Evolutionary conservation across 805 yeast species (phyloP).

Genomic region (Schwanniomyces occidentalis): DNA sequence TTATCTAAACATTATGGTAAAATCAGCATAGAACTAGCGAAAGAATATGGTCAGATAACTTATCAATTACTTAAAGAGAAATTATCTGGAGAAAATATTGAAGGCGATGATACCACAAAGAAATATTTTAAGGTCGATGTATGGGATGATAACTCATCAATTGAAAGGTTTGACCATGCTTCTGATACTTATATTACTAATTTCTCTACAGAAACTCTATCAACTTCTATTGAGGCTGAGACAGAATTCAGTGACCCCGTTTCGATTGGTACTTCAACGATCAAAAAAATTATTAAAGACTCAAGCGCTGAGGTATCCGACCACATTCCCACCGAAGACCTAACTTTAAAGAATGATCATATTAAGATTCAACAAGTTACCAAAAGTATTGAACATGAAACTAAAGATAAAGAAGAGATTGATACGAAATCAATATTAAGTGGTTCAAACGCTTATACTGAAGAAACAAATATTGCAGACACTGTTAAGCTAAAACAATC

Average conservation of each 20-base stretch:
- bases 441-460: conserved; percentile 8
- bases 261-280: conserved; percentile 3
- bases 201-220: too few species aligned
- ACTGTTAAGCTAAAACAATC: conserved; percentile 3
- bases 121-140: conserved; percentile 23
- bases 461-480: conserved; percentile 2
- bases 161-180: too few species aligned
- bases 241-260: neutral
- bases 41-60: conserved; percentile 19
- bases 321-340: too few species aligned
- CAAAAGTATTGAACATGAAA: conserved; percentile 15
- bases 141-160: too few species aligned
- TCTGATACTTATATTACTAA: too few species aligned
- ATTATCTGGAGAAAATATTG: conserved; percentile 21
- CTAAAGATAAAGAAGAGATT: conserved; percentile 13
- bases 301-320: neutral
- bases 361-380: conserved; percentile 16
- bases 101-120: conserved; percentile 20
- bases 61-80: conserved; percentile 29
- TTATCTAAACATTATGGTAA: conserved; percentile 17
- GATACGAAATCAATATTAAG: conserved; percentile 15
- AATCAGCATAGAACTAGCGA: conserved; percentile 13
- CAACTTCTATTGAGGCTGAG: neutral
- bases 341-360: conserved; percentile 7
- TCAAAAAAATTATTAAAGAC: neutral